Percentiles rank a stretch among this genome's conserved stretches.
Conservation (phyloP, 495 filamentous ascomycete species). For the Geopyxis carbonaria region DNA sequence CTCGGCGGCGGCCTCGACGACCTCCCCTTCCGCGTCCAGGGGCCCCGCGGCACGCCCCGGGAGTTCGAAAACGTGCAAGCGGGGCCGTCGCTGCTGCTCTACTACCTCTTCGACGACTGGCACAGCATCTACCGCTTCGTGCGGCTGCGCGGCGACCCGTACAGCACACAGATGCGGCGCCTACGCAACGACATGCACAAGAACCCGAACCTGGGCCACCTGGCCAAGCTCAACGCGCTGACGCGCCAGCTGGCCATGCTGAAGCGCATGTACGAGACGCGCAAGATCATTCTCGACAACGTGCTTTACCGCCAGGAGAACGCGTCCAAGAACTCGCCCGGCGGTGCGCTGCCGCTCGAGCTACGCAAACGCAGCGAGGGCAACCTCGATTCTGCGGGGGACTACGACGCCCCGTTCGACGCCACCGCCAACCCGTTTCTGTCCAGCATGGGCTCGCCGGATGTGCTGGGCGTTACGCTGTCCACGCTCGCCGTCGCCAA, state of each 20-base stretch:
- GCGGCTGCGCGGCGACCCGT: slow-evolving; percentile 42
- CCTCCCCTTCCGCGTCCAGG: slow-evolving; percentile 25
- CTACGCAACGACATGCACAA: slow-evolving; percentile 44
- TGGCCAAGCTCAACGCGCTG: slow-evolving; percentile 56
- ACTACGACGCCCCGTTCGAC: not conserved
- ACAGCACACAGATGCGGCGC: slow-evolving; percentile 37
- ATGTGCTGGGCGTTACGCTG: slow-evolving; percentile 39
- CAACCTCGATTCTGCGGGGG: not conserved
- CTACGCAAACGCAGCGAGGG: slow-evolving; percentile 1
- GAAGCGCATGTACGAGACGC: slow-evolving; percentile 62
- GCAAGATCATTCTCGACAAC: slow-evolving; percentile 59
- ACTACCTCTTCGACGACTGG: slow-evolving; percentile 83
- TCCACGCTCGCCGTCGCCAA: slow-evolving; percentile 48
- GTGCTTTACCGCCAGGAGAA: slow-evolving; percentile 40
- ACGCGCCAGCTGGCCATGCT: slow-evolving; percentile 47
- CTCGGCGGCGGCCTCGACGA: slow-evolving; percentile 17
- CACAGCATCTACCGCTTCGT: slow-evolving; percentile 49
- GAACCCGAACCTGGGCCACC: slow-evolving; percentile 41
- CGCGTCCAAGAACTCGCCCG: no score
- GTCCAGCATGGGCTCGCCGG: slow-evolving; percentile 13
- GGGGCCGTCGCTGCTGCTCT: slow-evolving; percentile 57
- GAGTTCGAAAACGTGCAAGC: slow-evolving; percentile 18
- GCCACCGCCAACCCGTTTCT: not conserved
- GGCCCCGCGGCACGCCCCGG: slow-evolving; percentile 14
- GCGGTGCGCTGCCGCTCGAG: no score